Percentiles rank a stretch among this genome's conserved stretches.
Evolutionary conservation across 164 flowering plant genomes (phyloP).

Genomic region (Annona cherimola): DNA sequence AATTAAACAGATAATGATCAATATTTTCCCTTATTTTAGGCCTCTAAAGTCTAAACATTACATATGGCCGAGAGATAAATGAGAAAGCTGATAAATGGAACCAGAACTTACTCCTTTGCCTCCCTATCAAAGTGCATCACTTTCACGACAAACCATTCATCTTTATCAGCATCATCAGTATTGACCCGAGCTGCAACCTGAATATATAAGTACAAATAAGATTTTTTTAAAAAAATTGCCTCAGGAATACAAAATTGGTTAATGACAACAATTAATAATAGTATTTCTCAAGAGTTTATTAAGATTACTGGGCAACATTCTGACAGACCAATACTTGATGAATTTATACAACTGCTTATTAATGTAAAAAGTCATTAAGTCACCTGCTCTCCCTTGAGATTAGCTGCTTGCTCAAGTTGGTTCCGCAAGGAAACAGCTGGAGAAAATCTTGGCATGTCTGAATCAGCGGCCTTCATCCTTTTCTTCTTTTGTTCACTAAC

Average conservation of each 20-base stretch:
- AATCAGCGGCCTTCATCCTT: slow-evolving; percentile 61
- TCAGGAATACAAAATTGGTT: slow-evolving; percentile 6
- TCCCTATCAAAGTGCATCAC: slow-evolving; percentile 85
- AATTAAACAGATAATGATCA: not conserved
- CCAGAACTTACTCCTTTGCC: slow-evolving; percentile 73
- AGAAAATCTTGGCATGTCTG: slow-evolving; percentile 64
- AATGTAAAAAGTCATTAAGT: not conserved
- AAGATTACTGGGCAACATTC: not conserved
- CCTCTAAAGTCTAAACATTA: not conserved
- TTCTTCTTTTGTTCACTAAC: slow-evolving; percentile 87
- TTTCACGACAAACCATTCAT: slow-evolving; percentile 97
- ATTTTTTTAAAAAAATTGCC: not conserved
- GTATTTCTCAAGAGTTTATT: not conserved
- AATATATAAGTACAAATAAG: slow-evolving; percentile 12
- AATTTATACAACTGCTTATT: no score
- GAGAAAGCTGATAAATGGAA: not conserved
- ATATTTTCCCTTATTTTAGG: not conserved
- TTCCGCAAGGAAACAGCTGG: slow-evolving; percentile 51
- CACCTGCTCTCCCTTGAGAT: slow-evolving; percentile 95
- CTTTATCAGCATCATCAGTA: slow-evolving; percentile 75
- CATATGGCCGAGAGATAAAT: not conserved
- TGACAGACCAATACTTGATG: not conserved
- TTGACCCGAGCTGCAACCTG: slow-evolving; percentile 95
- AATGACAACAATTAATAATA: not conserved
- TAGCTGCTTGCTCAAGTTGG: slow-evolving; percentile 66